Evolutionary conservation across 192 early-diverging fungal genomes (phyloP), one percentile per base, ranked within the genome.

Genomic region (Backusella sp.): DNA sequence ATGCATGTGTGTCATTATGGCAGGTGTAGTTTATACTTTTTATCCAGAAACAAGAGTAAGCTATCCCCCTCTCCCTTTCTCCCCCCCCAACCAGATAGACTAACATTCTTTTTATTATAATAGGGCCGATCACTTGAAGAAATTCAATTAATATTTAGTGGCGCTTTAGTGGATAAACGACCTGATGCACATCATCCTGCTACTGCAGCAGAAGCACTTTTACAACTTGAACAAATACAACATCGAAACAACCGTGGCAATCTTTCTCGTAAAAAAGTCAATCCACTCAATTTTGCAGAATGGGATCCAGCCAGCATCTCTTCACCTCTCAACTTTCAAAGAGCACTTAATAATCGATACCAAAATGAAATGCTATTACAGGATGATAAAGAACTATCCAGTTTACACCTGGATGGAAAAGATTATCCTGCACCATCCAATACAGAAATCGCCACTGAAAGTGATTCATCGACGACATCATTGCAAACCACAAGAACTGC

Each of bases 41-140:
- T 93, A 89, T 71, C 92, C 92, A 26, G 94, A 95, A 84, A 96
- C 95, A 80, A 94, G 90, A 82, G 78, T 74, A 79, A 73, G 34
- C 8, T 32, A 9, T 41, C 39, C 39, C 39, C 1, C 37, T 15
- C 53, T 5, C 8, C 65, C 21, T n/a, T 70, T 36, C 7, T 66
- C 7, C 2, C 19, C 2, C 19, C 21, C 2, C 2, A 32, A 32
- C 32, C 32, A 32, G 32, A 32, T 32, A 3, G 32, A 32, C 32
- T 32, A 32, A 32, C 32, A 32, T 32, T 3, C 32, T 32, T 32
- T 32, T 32, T 74, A n/a, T 3, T 32, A 26, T 28, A 19, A 62
- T 68, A 76, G 74, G 74, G 59, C 19, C 59, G 72, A 53, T 73
- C 77, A 36, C 52, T 79, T 14, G 77, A 79, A 44, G 77, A 79